Conservation (phyloP, 208 protist species). For the Leishmania amazonensis region DNA sequence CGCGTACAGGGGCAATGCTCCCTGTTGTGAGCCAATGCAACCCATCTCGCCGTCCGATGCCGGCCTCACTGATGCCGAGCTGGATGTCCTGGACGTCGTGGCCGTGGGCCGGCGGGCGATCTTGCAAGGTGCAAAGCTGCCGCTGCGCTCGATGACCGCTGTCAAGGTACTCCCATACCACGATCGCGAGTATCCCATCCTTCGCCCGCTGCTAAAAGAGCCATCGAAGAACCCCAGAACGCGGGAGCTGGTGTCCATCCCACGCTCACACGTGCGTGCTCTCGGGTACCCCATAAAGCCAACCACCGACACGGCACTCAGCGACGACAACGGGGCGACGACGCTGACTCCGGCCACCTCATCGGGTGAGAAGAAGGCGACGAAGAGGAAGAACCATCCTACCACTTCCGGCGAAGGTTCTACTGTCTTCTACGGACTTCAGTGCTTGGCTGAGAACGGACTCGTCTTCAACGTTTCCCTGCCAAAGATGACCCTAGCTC, state of each 20-base stretch:
- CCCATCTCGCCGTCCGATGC: neutral
- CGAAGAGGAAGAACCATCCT: neutral
- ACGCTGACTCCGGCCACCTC: neutral
- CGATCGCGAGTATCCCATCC: conserved; percentile 78
- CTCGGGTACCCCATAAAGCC: conserved; percentile 33
- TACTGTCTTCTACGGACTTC: conserved; percentile 76
- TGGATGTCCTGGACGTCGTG: conserved; percentile 16
- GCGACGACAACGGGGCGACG: neutral
- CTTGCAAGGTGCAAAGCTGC: conserved; percentile 28
- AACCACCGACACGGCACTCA: conserved; percentile 16
- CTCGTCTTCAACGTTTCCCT: conserved; percentile 81
- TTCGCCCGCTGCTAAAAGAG: conserved; percentile 78
- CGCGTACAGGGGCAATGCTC: conserved; percentile 9
- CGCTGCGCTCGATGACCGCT: conserved; percentile 55
- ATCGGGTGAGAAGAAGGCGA: neutral
- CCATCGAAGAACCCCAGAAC: conserved; percentile 71
- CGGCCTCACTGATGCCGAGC: conserved; percentile 9
- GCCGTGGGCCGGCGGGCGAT: conserved; percentile 34
- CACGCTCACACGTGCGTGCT: conserved; percentile 25
- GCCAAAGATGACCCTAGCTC: conserved; percentile 56
- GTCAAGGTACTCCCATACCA: conserved; percentile 80
- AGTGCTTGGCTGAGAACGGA: conserved; percentile 82
- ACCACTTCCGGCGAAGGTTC: neutral
- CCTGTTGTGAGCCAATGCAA: neutral
- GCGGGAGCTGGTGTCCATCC: conserved; percentile 57